Evolutionary conservation across 139 green algal species (phyloP).

Genomic region (Chlamydomonas sp.): DNA sequence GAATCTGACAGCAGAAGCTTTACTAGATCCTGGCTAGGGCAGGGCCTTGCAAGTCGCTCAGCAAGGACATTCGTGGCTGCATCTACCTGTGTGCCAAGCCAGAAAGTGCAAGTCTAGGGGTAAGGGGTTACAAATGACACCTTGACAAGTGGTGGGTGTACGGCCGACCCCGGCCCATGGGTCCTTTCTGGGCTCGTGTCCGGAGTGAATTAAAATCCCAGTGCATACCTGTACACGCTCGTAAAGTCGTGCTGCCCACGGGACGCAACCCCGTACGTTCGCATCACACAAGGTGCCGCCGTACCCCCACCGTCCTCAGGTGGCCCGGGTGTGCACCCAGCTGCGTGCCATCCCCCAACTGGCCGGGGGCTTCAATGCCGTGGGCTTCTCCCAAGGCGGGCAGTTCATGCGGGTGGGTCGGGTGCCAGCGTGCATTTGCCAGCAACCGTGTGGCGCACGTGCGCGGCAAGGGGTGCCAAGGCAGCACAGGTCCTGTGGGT

Average conservation of each 20-base stretch:
- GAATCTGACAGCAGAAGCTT: neutral
- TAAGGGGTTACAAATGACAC: too few relatives aligned
- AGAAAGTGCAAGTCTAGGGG: too few relatives aligned
- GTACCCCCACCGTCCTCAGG: conserved; percentile 41
- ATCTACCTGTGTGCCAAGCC: too few relatives aligned
- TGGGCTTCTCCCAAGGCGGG: conserved; percentile 90
- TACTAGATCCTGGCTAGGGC: neutral
- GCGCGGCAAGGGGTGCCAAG: neutral
- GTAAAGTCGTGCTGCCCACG: too few relatives aligned
- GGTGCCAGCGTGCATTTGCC: neutral
- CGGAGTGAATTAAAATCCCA: too few relatives aligned
- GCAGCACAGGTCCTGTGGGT: neutral
- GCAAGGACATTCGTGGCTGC: too few relatives aligned
- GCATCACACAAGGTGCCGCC: neutral
- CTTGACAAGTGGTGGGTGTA: too few relatives aligned
- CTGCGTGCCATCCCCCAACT: conserved; percentile 70
- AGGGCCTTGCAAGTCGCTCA: too few relatives aligned
- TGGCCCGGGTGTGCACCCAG: conserved; percentile 70
- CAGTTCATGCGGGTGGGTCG: conserved; percentile 84
- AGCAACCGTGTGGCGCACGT: neutral
- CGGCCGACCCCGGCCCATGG: too few relatives aligned
- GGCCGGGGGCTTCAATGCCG: conserved; percentile 76
- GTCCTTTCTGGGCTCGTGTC: too few relatives aligned
- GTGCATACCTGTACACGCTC: too few relatives aligned
- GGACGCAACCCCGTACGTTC: too few relatives aligned